Conservation (phyloP, 164 flowering plant species). For the Euptelea pleiosperma region DNA sequence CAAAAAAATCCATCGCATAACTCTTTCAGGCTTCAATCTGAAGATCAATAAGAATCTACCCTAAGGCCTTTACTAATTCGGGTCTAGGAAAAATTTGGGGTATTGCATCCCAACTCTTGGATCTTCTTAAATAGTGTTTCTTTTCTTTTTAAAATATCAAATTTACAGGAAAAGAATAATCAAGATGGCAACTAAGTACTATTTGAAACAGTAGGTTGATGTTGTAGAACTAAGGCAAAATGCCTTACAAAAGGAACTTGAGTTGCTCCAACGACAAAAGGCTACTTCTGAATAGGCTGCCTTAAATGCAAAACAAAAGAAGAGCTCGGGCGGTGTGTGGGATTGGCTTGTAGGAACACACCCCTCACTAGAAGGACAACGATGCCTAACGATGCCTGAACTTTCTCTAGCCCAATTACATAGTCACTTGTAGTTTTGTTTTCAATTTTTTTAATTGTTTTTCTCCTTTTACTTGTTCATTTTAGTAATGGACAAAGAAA, state of each 20-base stretch:
- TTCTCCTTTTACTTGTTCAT: constrained; percentile 7
- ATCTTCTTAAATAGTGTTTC: no score
- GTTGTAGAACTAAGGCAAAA: constrained; percentile 93
- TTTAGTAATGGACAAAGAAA: constrained; percentile 20
- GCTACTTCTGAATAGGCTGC: constrained; percentile 94
- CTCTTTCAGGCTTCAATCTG: no score
- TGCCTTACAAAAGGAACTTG: constrained; percentile 79
- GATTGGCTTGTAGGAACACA: constrained; percentile 94
- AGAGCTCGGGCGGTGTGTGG: constrained; percentile 91
- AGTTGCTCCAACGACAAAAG: constrained; percentile 84
- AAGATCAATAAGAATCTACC: no score
- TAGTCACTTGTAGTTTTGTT: constrained; percentile 7
- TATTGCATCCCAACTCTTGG: no score
- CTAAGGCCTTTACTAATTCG: no score
- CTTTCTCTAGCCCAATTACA: background rate
- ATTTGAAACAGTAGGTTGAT: constrained; percentile 64
- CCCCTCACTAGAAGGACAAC: constrained; percentile 38
- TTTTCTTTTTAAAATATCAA: no score
- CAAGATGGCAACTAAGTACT: background rate
- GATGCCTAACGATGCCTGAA: constrained; percentile 42
- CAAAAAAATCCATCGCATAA: no score
- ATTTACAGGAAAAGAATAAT: constrained; percentile 1
- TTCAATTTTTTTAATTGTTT: background rate
- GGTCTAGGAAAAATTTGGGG: no score
- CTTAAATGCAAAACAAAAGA: constrained; percentile 63